Evolutionary conservation across 805 yeast species (phyloP).

Genomic region (Ogataea paraovalis): DNA sequence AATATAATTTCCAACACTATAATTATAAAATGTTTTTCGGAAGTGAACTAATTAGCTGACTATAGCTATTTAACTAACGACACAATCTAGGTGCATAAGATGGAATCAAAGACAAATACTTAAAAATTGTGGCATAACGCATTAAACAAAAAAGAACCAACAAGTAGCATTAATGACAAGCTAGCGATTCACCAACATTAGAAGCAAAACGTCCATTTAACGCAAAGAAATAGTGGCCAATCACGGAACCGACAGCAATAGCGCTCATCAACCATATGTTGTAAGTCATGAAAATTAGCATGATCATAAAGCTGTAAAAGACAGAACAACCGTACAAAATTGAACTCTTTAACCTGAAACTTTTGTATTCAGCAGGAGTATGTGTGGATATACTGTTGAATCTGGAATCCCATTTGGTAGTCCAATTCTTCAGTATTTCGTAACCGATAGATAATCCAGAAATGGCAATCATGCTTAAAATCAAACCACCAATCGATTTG

Average conservation of each 20-base stretch:
- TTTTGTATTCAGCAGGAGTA: constrained; percentile 12
- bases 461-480: constrained; percentile 32
- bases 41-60: no score
- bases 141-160: no score
- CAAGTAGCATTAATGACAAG: constrained; percentile 21
- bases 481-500: constrained; percentile 30
- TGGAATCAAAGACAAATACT: no score
- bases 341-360: constrained; percentile 27
- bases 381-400: constrained; percentile 4
- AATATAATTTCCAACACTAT: neutral
- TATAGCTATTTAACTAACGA: no score
- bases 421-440: constrained; percentile 33
- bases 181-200: constrained; percentile 14
- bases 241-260: constrained; percentile 38
- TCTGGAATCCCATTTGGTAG: constrained; percentile 19
- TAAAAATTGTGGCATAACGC: no score
- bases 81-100: no score
- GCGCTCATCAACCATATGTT: constrained; percentile 45
- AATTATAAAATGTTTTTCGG: neutral
- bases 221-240: constrained; percentile 34
- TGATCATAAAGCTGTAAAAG: constrained; percentile 41
- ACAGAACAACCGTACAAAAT: constrained; percentile 38
- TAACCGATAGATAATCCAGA: constrained; percentile 32
- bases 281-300: constrained; percentile 47
- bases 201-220: constrained; percentile 8